phyloP scores from a whole-genome alignment of 306 rosid species.

The peach (Prunus persica) region DNA sequence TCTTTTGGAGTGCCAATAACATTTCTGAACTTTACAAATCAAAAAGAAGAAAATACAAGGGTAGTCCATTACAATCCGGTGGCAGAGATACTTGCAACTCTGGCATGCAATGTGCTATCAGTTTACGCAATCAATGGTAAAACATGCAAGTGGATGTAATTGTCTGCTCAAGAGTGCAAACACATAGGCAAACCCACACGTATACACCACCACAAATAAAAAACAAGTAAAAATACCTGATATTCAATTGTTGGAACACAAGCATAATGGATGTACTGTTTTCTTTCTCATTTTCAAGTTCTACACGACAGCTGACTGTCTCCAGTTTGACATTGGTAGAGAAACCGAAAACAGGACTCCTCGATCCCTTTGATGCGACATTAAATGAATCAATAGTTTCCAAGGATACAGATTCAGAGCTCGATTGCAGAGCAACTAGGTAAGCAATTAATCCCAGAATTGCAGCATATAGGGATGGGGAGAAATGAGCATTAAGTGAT shows the following conservation, averaged over 20 bases:
- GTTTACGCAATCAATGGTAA: not conserved
- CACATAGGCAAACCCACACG: not conserved
- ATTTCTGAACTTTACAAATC: too few species aligned
- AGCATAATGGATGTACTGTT: constrained; percentile 43
- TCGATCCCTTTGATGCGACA: constrained; percentile 24
- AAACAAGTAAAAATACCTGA: constrained; percentile 38
- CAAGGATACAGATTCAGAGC: constrained; percentile 30
- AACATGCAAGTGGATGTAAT: not conserved
- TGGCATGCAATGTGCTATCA: not conserved
- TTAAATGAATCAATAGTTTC: constrained; percentile 25
- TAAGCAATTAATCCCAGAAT: constrained; percentile 46
- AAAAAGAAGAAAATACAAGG: not conserved
- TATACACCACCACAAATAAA: not conserved
- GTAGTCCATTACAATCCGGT: not conserved
- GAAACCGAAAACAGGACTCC: constrained; percentile 41
- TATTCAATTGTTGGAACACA: constrained; percentile 43
- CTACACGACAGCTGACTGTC: constrained; percentile 48
- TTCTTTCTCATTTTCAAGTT: constrained; percentile 61
- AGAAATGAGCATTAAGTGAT: constrained; percentile 55
- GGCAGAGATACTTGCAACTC: too few species aligned
- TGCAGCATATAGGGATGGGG: constrained; percentile 63
- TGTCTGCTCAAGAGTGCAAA: not conserved
- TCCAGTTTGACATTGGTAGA: constrained; percentile 46
- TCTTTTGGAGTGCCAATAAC: too few species aligned
- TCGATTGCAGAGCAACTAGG: constrained; percentile 26